Evolutionary conservation across 208 protist species (phyloP).

Genomic region (Trichomonas gallinae): DNA sequence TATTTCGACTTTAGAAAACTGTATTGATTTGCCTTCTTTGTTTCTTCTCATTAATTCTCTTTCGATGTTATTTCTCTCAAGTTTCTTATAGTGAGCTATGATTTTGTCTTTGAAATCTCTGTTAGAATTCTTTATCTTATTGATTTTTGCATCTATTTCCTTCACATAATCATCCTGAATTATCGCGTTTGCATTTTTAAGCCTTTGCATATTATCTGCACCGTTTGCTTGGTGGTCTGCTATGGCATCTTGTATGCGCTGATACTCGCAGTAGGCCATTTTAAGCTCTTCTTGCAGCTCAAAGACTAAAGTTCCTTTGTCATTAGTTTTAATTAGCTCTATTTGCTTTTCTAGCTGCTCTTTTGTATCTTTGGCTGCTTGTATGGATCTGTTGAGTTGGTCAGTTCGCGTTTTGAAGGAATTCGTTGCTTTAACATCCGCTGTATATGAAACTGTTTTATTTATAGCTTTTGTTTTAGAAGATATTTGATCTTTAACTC

Average conservation of each 20-base stretch:
- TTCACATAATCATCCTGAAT: background rate
- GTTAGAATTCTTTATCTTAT: background rate
- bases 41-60: background rate
- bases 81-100: background rate
- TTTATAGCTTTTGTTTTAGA: background rate
- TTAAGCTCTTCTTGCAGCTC: background rate
- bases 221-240: background rate
- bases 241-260: background rate
- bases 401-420: background rate
- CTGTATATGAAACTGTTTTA: background rate
- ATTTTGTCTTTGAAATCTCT: background rate
- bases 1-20: background rate
- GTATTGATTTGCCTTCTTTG: background rate
- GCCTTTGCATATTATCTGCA: background rate
- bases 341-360: background rate
- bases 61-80: background rate
- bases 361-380: background rate
- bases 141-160: background rate
- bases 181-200: background rate
- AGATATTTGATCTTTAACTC: background rate
- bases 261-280: background rate
- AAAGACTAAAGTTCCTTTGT: background rate
- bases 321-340: background rate
- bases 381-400: background rate
- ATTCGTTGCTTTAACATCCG: background rate